Evolutionary conservation across 371 early-diverging fungal species (phyloP).

Genomic region (Apophysomyces elegans): DNA sequence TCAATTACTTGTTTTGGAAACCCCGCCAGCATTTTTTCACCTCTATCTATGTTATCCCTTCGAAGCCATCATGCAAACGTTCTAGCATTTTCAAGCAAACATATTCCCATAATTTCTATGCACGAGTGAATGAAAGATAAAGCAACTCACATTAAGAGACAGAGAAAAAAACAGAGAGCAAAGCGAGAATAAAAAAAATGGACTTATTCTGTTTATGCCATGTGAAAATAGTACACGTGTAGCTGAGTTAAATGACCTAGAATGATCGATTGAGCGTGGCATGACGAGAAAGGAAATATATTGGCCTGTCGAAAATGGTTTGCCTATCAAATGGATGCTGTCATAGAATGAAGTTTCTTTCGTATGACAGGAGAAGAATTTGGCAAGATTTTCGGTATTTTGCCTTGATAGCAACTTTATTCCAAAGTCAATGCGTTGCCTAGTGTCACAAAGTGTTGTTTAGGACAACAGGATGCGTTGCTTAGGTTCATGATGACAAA

Average conservation of each 20-base stretch:
- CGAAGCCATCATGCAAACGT: too few relatives aligned
- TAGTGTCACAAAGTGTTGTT: too few relatives aligned
- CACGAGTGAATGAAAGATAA: background rate
- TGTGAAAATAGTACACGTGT: constrained; percentile 9
- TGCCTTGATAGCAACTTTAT: background rate
- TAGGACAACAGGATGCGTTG: too few relatives aligned
- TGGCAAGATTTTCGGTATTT: background rate
- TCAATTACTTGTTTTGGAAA: constrained; percentile 9
- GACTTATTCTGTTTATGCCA: constrained; percentile 7
- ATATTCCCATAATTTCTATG: too few relatives aligned
- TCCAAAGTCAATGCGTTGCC: background rate
- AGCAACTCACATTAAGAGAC: background rate
- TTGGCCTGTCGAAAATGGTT: background rate
- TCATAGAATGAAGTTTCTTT: background rate
- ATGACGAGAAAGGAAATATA: background rate
- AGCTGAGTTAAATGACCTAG: background rate
- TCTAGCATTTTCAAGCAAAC: too few relatives aligned
- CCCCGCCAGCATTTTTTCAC: constrained; percentile 6
- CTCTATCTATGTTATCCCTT: background rate
- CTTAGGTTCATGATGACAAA: too few relatives aligned
- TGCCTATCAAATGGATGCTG: constrained; percentile 1
- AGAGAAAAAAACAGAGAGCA: constrained; percentile 5
- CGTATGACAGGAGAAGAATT: background rate
- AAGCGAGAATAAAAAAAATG: constrained; percentile 8
- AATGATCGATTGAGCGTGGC: constrained; percentile 3